Evolutionary conservation across 441 rosid species (phyloP).

Genomic region (Macaranga tanarius): DNA sequence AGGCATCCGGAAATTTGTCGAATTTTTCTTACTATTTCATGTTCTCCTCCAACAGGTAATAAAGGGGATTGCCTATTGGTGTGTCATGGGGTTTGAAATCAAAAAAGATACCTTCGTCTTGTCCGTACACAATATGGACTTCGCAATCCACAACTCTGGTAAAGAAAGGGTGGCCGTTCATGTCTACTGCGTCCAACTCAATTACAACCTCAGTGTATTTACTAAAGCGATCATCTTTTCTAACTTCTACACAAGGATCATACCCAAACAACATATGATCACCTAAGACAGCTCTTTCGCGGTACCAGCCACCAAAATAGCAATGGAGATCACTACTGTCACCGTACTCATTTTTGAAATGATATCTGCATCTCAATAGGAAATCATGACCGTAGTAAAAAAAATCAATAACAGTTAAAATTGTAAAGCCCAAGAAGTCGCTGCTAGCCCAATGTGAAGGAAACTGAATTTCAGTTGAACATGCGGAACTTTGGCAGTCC

Average conservation of each 20-base stretch:
- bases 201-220: neutral
- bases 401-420: slow-evolving; percentile 15
- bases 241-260: slow-evolving; percentile 10
- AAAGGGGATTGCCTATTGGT: no score
- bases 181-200: no score
- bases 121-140: no score
- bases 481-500: no score
- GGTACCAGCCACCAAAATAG: slow-evolving; percentile 2
- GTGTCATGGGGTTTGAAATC: no score
- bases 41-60: no score
- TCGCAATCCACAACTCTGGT: no score
- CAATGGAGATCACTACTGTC: neutral
- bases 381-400: neutral
- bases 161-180: no score
- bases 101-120: no score
- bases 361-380: slow-evolving; percentile 16
- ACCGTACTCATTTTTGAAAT: slow-evolving; percentile 6
- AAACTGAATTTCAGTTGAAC: slow-evolving; percentile 19
- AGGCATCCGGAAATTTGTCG: no score
- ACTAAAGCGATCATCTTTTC: neutral
- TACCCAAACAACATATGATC: neutral
- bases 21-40: no score
- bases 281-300: neutral
- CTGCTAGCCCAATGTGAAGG: slow-evolving; percentile 4
- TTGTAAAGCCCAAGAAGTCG: slow-evolving; percentile 12